phyloP scores from a whole-genome alignment of 2,329 filamentous ascomycete genomes.

The Dothiorella sarmentorum region DNA sequence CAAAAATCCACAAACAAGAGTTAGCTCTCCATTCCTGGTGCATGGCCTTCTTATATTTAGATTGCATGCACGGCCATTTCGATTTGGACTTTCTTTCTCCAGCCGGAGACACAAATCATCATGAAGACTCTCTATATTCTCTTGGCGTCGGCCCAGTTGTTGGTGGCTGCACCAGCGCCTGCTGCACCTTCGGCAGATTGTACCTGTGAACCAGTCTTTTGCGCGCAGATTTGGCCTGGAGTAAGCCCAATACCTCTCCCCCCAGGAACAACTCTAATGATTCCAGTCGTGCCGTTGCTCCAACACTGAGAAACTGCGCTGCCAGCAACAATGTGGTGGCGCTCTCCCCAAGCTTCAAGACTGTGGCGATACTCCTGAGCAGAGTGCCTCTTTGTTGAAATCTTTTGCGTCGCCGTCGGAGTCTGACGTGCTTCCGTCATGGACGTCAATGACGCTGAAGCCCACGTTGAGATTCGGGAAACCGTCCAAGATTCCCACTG shows the following conservation, averaged over 20 bases:
- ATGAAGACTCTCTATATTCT: conserved; percentile 4
- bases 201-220: not conserved
- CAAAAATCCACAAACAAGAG: conserved; percentile 10
- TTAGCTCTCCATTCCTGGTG: conserved; percentile 10
- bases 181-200: not conserved
- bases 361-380: not conserved
- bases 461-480: not conserved
- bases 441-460: not conserved
- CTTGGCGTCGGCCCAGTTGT: not conserved
- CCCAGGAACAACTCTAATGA: not conserved
- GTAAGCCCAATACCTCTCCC: not conserved
- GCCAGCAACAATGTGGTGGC: not conserved
- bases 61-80: not conserved
- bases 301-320: not conserved
- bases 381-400: not conserved
- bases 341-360: not conserved
- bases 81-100: not conserved
- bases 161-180: not conserved
- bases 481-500: not conserved
- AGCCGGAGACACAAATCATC: not conserved
- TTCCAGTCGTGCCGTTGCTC: not conserved
- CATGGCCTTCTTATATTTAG: not conserved
- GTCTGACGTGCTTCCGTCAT: not conserved
- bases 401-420: not conserved
- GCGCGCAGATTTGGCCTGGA: not conserved